phyloP scores from a whole-genome alignment of 2,329 filamentous ascomycete species.

The Fusarium agapanthi region DNA sequence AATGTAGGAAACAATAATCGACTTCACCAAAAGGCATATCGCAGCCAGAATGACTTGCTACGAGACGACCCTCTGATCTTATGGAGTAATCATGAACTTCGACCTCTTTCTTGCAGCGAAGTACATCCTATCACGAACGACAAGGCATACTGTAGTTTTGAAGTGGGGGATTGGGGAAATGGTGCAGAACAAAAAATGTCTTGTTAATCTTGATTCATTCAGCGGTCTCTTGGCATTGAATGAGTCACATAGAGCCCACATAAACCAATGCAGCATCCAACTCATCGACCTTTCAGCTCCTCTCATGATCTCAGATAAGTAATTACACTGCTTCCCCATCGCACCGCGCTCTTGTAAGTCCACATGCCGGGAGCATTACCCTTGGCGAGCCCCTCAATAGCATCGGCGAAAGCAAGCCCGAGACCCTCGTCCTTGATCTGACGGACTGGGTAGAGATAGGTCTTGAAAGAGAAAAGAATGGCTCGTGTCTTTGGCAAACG shows the following conservation, averaged over 20 bases:
- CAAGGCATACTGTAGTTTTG: background rate
- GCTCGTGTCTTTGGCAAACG: conserved; percentile 27
- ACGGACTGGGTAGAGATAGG: conserved; percentile 28
- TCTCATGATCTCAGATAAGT: conserved; percentile 21
- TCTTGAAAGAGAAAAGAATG: conserved; percentile 32
- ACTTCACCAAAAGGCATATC: background rate
- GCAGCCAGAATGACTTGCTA: background rate
- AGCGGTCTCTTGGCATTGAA: background rate
- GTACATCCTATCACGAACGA: background rate
- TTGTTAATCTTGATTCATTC: background rate
- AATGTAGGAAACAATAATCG: background rate
- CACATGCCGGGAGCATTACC: conserved; percentile 35
- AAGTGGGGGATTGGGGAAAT: background rate
- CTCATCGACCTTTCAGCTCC: background rate
- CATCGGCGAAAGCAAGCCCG: conserved; percentile 26
- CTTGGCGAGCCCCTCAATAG: conserved; percentile 25
- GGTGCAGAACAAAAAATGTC: background rate
- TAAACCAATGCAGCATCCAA: background rate
- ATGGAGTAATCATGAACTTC: background rate
- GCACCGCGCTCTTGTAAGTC: conserved; percentile 30
- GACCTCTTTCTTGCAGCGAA: too few relatives aligned
- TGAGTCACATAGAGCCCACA: background rate
- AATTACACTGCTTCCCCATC: conserved; percentile 25
- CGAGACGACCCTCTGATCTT: background rate
- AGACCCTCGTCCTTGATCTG: conserved; percentile 25